These are phyloP conservation scores for Meyerozyma smithsonii DNA, from an alignment of 1,139 yeast genomes.

Conservation along the genomic window DNA sequence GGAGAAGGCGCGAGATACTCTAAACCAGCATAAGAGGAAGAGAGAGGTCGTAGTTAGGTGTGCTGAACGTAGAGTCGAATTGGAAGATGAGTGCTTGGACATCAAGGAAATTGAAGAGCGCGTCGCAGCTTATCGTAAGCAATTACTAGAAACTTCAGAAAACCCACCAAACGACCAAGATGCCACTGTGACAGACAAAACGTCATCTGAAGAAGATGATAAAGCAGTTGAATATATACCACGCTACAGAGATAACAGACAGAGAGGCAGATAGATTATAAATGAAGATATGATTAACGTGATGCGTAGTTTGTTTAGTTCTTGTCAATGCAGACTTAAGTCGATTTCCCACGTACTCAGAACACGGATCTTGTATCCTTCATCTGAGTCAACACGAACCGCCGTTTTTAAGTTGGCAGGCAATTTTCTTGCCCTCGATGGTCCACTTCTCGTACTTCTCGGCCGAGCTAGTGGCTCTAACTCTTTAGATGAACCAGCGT, in stretches of 20 bases:
- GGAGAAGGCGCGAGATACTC: conserved; percentile 20
- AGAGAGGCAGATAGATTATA: background rate
- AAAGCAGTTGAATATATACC: too few relatives aligned
- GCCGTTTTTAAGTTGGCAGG: background rate
- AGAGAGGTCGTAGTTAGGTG: conserved; percentile 52
- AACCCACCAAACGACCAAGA: too few relatives aligned
- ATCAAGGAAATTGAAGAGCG: conserved; percentile 22
- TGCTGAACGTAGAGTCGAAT: conserved; percentile 47
- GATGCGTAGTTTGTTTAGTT: background rate
- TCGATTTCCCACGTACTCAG: background rate
- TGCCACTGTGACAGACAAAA: too few relatives aligned
- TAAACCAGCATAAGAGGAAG: conserved; percentile 42
- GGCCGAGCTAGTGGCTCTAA: background rate
- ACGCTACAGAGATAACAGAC: background rate
- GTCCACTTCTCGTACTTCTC: background rate
- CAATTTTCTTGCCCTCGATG: background rate
- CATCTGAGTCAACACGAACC: background rate
- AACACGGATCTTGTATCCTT: background rate
- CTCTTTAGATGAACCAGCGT: background rate
- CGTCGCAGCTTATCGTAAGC: conserved; percentile 13
- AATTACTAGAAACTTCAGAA: too few relatives aligned
- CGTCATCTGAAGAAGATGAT: too few relatives aligned
- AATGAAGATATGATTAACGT: background rate
- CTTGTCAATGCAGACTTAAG: background rate
- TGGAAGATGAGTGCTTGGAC: conserved; percentile 46